These are phyloP conservation scores for Coleophoma cylindrospora DNA, from an alignment of 2,329 filamentous ascomycete species.

Conservation along the genomic window DNA sequence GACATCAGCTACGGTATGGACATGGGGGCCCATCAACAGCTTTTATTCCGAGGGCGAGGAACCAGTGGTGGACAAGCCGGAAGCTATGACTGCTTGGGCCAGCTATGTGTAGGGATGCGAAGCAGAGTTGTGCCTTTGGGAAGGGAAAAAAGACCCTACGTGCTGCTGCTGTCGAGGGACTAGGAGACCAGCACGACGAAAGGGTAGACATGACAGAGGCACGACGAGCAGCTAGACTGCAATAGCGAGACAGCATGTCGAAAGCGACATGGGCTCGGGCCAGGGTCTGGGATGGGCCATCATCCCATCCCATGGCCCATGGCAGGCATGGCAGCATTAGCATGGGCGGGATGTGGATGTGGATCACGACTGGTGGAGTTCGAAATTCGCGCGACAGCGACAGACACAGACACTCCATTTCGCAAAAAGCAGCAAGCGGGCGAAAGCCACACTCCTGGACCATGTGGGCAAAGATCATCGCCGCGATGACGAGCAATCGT, in stretches of 20 bases:
- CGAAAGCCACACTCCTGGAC: no score
- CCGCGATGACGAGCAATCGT: no score
- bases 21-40: not conserved
- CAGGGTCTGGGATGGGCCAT: no score
- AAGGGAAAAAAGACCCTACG: no score
- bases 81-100: constrained; percentile 1
- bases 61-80: constrained; percentile 1
- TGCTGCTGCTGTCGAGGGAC: not conserved
- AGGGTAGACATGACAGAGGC: not conserved
- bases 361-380: not conserved
- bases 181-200: not conserved
- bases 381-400: not conserved
- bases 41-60: not conserved
- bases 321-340: not conserved
- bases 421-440: no score
- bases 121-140: not conserved
- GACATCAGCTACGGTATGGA: not conserved
- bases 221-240: not conserved
- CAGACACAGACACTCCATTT: no score
- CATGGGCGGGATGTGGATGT: not conserved
- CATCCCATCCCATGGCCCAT: no score
- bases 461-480: no score
- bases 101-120: not conserved
- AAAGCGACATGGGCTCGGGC: no score
- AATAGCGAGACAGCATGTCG: constrained; percentile 1